Evolutionary conservation across 1,284 basidiomycete genomes (phyloP), one percentile per base, ranked within the genome.

Genomic region (Caloboletus firmus): DNA sequence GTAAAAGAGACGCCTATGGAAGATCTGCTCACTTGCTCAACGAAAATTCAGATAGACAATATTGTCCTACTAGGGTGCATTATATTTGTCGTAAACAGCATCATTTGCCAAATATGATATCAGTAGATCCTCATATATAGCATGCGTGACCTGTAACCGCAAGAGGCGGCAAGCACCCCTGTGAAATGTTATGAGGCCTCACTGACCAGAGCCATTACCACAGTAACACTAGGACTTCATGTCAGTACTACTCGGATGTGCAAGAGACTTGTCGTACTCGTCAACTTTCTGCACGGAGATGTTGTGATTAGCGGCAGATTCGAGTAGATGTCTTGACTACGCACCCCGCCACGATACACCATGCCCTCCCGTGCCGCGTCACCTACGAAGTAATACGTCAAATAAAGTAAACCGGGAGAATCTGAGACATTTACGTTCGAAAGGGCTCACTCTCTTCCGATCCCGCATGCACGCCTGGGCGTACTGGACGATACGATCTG

Each of bases 401-500:
- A 48, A 51, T 55, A 35, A 51, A 50, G 26, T 30, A 18, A 43
- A 42, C 1, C 4, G 6, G 22, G 32, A 24, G 28, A 54, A 36
- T 18, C 18, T 28, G 35, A 49, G 28, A 34, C 5, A 74, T 84
- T 64, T 68, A 82, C 87, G 76, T 71, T 87, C 83, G 62, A 91
- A 91, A 2, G 89, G 89, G 64, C 84, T 89, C 22, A 79, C 75
- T 59, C 84, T 75, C 41, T 72, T 77, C 55, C 76, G 79, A 60
- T 83, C 84, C 56, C 74, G 73, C 86, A 90, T 90, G 65, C 87
- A 89, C 32, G 76, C 69, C 52, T 77, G 77, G 1, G 91, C 81
- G 64, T 89, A 89, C 31, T 84, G 79, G 2, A 91, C 83, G 46
- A 90, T 74, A 11, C 82, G 79, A 62, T 91, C 82, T 4, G 91